Percentiles rank a stretch among this genome's conserved stretches.
Evolutionary conservation across 257 asterid species (phyloP).

Genomic region (Przewalskia tangutica): DNA sequence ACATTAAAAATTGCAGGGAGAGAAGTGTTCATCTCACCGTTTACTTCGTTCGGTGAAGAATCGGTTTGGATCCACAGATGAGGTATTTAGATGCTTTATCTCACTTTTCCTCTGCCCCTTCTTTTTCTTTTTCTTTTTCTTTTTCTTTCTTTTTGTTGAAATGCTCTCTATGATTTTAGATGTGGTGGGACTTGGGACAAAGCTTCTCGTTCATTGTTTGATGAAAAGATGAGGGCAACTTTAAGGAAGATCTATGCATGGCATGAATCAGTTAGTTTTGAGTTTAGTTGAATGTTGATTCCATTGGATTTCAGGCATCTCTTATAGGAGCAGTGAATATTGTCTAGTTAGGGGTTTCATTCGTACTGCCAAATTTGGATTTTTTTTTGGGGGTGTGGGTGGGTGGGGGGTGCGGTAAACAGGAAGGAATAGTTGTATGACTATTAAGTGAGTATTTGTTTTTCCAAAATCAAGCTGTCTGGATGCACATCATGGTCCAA

Average conservation of each 20-base stretch:
- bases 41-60: constrained; percentile 85
- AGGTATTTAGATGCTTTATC: constrained; percentile 38
- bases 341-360: neutral
- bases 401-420: neutral
- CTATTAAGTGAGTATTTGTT: neutral
- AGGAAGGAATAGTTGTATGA: neutral
- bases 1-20: constrained; percentile 61
- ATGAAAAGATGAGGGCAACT: neutral
- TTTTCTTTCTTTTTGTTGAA: neutral
- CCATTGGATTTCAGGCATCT: neutral
- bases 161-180: neutral
- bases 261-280: neutral
- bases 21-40: constrained; percentile 73
- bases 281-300: neutral
- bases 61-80: constrained; percentile 96
- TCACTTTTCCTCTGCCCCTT: neutral
- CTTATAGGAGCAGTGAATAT: neutral
- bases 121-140: neutral
- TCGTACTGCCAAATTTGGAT: neutral
- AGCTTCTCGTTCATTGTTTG: neutral
- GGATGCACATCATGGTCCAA: neutral
- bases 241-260: neutral
- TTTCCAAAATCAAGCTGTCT: neutral
- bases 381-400: neutral
- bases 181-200: neutral